Percentiles rank a stretch among this genome's conserved stretches.
These are phyloP conservation scores for Fusarium pseudonygamai DNA, from an alignment of 2,329 filamentous ascomycete genomes.

Conservation along the genomic window DNA sequence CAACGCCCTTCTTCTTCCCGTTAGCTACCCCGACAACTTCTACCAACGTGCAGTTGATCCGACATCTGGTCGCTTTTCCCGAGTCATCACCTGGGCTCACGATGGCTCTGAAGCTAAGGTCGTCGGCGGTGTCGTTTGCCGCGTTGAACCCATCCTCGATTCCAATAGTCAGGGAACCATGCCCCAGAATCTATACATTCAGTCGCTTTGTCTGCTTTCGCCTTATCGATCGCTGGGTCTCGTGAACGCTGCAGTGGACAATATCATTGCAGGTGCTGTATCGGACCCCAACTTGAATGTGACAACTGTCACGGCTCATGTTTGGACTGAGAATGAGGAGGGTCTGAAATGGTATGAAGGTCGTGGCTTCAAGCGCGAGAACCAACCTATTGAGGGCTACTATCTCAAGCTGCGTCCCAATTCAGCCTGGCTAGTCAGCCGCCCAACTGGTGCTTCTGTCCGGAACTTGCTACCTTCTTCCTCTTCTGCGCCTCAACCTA, in stretches of 20 bases:
- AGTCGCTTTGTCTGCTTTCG: constrained; percentile 69
- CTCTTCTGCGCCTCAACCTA: constrained; percentile 22
- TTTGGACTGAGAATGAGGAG: constrained; percentile 74
- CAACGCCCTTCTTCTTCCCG: constrained; percentile 71
- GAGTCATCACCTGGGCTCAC: constrained; percentile 67
- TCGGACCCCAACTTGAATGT: constrained; percentile 51
- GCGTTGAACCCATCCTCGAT: constrained; percentile 58
- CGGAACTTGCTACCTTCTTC: constrained; percentile 35
- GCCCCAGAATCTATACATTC: constrained; percentile 67
- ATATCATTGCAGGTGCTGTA: constrained; percentile 55
- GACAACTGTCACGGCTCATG: constrained; percentile 67
- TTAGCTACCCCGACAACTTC: constrained; percentile 71
- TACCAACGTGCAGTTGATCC: constrained; percentile 65
- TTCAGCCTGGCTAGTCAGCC: constrained; percentile 68
- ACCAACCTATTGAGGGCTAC: constrained; percentile 63
- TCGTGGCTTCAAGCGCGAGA: constrained; percentile 64
- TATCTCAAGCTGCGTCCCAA: constrained; percentile 70
- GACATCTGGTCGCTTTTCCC: constrained; percentile 64
- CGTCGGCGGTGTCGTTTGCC: constrained; percentile 70
- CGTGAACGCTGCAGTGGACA: constrained; percentile 64
- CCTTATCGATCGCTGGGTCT: constrained; percentile 71
- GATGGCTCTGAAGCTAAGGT: constrained; percentile 57
- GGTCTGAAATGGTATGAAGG: constrained; percentile 70
- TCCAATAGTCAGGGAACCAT: constrained; percentile 20
- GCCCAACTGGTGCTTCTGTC: constrained; percentile 50